Base-by-base conservation (phyloP, 2,329 filamentous ascomycete genomes). In the Plenodomus tracheiphilus region DNA sequence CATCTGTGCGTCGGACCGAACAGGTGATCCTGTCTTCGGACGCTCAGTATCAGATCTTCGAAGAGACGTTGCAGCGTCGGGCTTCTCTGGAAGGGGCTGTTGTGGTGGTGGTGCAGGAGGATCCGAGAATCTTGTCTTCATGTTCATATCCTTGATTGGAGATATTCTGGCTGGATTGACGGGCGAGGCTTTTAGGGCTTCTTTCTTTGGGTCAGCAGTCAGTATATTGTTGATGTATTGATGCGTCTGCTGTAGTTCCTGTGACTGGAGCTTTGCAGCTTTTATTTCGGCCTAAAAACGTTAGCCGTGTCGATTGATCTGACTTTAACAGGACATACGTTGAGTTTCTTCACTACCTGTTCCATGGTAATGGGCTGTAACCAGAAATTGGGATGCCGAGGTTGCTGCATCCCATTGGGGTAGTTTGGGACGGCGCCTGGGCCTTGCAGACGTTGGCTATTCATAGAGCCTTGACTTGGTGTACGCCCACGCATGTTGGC, bases 101-200 rank as follows among this genome's bases (percentile, higher is more conserved):
- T 96, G 91, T 21, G 93, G 93, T 20, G 93, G 93, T 7, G 93
- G 93, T 18, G 92, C 93, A 3, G 93, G 93, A 42, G 93, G 93
- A 49, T 97, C 92, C 1, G 90, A 94, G 69, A 97, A 97, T 43
- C 91, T 84, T 4, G 89, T 84, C 63, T 94, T 93, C 35, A 86
- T 78, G 37, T 56, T 64, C 35, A 63, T 54, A 65, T 96, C 91
- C 58, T 90, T 87, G 39, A 74, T 68, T 5, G 77, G 76, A 10
- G 75, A 73, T 52, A 75, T 62, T 51, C 65, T 71, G 57, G 77
- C 71, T 61, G 77, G 61, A 19, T 74, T 75, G 35, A 61, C 51
- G 4, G 68, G 65, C 1, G 75, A 75, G 16, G 74, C 66, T 57
- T 80, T 83, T 10, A 71, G 65, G 21, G 77, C 71, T 42, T 81